Evolutionary conservation across 495 filamentous ascomycete species (phyloP).

Genomic region (Hypoxylon trugodes): DNA sequence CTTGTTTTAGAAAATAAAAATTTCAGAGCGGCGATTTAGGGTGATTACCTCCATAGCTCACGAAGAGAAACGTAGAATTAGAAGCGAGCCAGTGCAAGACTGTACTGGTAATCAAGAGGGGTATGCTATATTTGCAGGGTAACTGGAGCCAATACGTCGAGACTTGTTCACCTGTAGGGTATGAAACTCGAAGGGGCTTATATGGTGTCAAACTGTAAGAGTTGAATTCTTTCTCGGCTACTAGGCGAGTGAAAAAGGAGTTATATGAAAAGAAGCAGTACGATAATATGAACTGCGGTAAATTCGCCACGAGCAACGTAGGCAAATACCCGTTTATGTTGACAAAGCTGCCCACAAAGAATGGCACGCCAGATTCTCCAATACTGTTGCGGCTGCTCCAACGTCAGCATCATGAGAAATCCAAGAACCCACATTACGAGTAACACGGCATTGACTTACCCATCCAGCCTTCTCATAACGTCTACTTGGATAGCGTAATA

Average conservation of each 20-base stretch:
- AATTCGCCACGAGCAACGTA: constrained; percentile 12
- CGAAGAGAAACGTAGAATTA: constrained; percentile 16
- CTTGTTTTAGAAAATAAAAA: neutral
- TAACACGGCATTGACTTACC: neutral
- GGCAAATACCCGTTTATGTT: neutral
- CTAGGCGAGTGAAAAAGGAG: constrained; percentile 17
- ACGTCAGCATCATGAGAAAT: neutral
- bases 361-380: constrained; percentile 2
- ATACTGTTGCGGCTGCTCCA: neutral
- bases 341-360: neutral
- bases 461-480: no score
- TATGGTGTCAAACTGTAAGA: constrained; percentile 4
- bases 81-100: constrained; percentile 35
- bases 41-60: constrained; percentile 22
- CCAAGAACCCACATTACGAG: neutral
- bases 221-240: constrained; percentile 29
- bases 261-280: constrained; percentile 24
- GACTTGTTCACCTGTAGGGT: constrained; percentile 24
- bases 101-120: constrained; percentile 37
- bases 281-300: constrained; percentile 30
- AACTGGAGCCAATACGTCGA: constrained; percentile 29
- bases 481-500: neutral
- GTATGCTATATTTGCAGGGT: constrained; percentile 22
- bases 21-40: neutral
- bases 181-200: constrained; percentile 30